These are phyloP conservation scores for Ilyonectria destructans DNA, from an alignment of 2,329 filamentous ascomycete genomes.

Conservation along the genomic window DNA sequence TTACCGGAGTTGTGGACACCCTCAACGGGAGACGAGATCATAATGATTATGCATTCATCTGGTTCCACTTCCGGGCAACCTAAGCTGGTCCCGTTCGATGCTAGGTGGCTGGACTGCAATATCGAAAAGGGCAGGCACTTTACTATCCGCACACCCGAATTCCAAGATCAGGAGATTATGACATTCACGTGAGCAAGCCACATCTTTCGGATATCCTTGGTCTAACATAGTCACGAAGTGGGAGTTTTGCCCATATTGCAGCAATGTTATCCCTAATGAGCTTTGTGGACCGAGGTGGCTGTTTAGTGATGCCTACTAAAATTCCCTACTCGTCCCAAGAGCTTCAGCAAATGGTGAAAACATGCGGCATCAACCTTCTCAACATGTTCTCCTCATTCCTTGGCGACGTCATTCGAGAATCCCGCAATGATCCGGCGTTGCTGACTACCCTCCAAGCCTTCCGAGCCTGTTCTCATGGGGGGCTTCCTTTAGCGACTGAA, in stretches of 20 bases:
- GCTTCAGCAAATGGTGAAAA: slow-evolving; percentile 24
- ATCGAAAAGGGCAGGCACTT: slow-evolving; percentile 8
- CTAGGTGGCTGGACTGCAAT: slow-evolving; percentile 33
- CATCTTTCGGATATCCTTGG: rapidly evolving
- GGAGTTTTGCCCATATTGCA: slow-evolving; percentile 41
- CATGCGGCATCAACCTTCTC: slow-evolving; percentile 24
- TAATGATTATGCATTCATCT: slow-evolving; percentile 42
- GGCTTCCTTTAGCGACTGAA: slow-evolving; percentile 6
- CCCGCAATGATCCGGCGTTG: slow-evolving; percentile 27
- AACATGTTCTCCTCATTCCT: slow-evolving; percentile 30
- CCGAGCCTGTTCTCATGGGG: slow-evolving; percentile 26
- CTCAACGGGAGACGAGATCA: slow-evolving; percentile 13
- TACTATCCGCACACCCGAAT: background rate
- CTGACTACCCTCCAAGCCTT: slow-evolving; percentile 21
- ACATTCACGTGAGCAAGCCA: background rate
- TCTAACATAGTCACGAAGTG: slow-evolving; percentile 26
- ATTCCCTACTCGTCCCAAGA: slow-evolving; percentile 31
- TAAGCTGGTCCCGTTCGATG: slow-evolving; percentile 41
- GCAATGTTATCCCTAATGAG: slow-evolving; percentile 17
- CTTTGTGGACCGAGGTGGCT: slow-evolving; percentile 23
- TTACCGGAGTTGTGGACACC: slow-evolving; percentile 10
- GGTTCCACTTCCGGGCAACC: slow-evolving; percentile 43
- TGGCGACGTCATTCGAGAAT: slow-evolving; percentile 29
- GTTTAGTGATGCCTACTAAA: slow-evolving; percentile 32
- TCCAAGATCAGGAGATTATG: background rate